Conservation (phyloP, 306 rosid species). For the Canavalia gladiata region DNA sequence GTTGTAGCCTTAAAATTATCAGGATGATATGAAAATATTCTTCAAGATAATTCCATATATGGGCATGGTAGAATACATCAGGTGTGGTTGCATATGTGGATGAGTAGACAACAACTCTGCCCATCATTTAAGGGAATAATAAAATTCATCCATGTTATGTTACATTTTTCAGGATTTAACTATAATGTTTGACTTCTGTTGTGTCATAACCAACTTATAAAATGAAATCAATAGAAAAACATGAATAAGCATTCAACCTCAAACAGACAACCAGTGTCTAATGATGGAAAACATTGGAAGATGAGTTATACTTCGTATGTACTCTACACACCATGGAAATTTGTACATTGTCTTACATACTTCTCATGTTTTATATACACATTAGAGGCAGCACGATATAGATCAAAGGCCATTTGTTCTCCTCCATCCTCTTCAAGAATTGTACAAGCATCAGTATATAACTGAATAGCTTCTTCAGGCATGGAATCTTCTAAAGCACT, state of each 20-base stretch:
- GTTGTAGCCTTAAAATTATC: no score
- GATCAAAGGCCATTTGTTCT: slow-evolving; percentile 98
- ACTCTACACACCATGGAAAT: slow-evolving; percentile 30
- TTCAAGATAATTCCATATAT: neutral
- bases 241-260: no score
- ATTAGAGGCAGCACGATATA: slow-evolving; percentile 81
- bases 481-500: slow-evolving; percentile 87
- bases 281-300: slow-evolving; percentile 2
- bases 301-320: slow-evolving; percentile 9
- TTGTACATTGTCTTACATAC: slow-evolving; percentile 62
- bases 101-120: neutral
- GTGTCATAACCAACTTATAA: no score
- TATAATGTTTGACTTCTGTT: slow-evolving; percentile 3
- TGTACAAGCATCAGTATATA: slow-evolving; percentile 85
- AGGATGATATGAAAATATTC: no score
- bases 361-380: slow-evolving; percentile 82
- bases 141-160: neutral
- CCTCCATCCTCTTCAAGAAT: slow-evolving; percentile 90
- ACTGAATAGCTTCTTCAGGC: slow-evolving; percentile 88
- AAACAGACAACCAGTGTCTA: no score
- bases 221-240: no score
- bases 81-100: neutral
- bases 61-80: neutral
- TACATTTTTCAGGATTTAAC: slow-evolving; percentile 23
- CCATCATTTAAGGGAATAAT: slow-evolving; percentile 4